Evolutionary conservation across 1,284 basidiomycete species (phyloP).

Genomic region (Phaffia rhodozyma): DNA sequence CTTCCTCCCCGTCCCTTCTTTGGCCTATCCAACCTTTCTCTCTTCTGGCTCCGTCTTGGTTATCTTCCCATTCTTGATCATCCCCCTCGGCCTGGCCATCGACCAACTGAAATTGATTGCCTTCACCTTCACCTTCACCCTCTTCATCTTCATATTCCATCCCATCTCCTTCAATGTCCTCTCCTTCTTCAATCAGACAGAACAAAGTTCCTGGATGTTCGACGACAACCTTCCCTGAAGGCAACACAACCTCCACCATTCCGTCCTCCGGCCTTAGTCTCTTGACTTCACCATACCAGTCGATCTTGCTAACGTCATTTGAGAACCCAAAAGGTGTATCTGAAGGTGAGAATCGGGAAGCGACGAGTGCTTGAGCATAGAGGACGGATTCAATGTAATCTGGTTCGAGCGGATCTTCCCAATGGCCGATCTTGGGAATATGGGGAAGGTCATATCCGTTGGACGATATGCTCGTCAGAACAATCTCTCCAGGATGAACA

Average conservation of each 20-base stretch:
- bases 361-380: neutral
- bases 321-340: constrained; percentile 12
- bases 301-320: constrained; percentile 25
- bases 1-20: too few species aligned
- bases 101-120: constrained; percentile 20
- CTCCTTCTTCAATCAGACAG: constrained; percentile 23
- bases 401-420: neutral
- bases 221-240: constrained; percentile 23
- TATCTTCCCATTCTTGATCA: constrained; percentile 17
- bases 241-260: constrained; percentile 29
- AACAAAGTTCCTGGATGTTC: constrained; percentile 24
- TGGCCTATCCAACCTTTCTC: too few species aligned
- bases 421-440: constrained; percentile 28
- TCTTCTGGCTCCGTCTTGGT: constrained; percentile 14
- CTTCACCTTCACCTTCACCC: constrained; percentile 21
- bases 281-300: constrained; percentile 39
- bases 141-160: constrained; percentile 20
- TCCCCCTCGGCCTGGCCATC: constrained; percentile 21
- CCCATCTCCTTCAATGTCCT: constrained; percentile 23
- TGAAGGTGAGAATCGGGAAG: neutral
- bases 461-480: constrained; percentile 46
- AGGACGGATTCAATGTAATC: neutral
- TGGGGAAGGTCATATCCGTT: constrained; percentile 27
- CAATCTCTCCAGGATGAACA: constrained; percentile 67
- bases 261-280: constrained; percentile 34